These are phyloP conservation scores for Lonicera japonica DNA, from an alignment of 129 eudicot species.

Conservation along the genomic window DNA sequence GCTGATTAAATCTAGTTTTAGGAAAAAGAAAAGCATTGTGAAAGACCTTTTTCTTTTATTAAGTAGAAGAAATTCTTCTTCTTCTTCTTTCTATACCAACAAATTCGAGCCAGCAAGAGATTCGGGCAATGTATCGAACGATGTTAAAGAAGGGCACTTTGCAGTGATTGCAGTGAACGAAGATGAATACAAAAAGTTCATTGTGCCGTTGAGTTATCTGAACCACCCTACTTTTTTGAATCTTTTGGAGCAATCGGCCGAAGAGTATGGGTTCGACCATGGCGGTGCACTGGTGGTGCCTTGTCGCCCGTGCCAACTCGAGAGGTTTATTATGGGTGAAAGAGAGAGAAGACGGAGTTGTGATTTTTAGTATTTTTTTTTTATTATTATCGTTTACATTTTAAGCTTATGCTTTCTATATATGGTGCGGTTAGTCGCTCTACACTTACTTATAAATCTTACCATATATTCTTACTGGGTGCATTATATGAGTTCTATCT, in stretches of 20 bases:
- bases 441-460: no score
- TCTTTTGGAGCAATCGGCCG: conserved; percentile 16
- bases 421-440: no score
- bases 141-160: conserved; percentile 21
- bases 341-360: background rate
- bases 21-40: conserved; percentile 4
- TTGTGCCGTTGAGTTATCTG: conserved; percentile 21
- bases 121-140: background rate
- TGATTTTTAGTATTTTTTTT: no score
- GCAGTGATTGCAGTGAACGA: conserved; percentile 14
- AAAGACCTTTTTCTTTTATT: background rate
- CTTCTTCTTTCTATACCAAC: background rate
- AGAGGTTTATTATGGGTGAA: conserved; percentile 12
- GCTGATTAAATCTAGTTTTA: background rate
- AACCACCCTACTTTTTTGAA: conserved; percentile 12
- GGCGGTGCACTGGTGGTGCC: conserved; percentile 23
- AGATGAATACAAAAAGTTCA: conserved; percentile 5
- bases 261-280: conserved; percentile 20
- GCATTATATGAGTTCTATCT: no score
- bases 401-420: no score
- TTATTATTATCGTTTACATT: no score
- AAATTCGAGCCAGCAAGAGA: background rate
- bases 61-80: background rate
- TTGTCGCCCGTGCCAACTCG: conserved; percentile 18
- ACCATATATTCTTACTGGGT: no score